Percentiles rank a stretch among this genome's conserved stretches.
phyloP scores from a whole-genome alignment of 1,284 basidiomycete genomes.

The Ustilago sp. region DNA sequence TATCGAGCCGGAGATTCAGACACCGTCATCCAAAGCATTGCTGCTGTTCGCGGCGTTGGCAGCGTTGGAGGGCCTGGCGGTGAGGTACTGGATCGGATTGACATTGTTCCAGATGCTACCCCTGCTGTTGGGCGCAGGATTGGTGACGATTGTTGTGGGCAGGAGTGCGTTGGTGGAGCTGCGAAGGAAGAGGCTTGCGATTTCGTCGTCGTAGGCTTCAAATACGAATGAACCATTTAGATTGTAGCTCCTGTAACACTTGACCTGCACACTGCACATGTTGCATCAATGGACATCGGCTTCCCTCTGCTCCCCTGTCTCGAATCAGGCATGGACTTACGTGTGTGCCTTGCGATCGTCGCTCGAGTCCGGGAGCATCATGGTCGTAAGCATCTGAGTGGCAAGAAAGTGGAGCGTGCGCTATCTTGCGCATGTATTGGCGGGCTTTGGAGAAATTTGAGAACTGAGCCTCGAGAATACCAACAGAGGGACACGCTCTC shows the following conservation, averaged over 20 bases:
- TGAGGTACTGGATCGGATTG: slow-evolving; percentile 58
- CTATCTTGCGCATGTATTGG: not conserved
- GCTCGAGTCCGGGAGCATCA: no score
- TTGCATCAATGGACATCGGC: not conserved
- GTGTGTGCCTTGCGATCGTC: no score
- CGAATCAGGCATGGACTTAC: no score
- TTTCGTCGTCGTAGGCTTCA: slow-evolving; percentile 14
- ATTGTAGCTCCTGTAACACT: not conserved
- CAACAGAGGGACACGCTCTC: slow-evolving; percentile 8
- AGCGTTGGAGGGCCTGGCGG: slow-evolving; percentile 49
- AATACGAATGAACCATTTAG: no score
- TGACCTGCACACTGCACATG: not conserved
- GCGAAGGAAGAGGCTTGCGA: slow-evolving; percentile 38
- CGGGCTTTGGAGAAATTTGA: slow-evolving; percentile 2
- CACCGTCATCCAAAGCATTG: slow-evolving; percentile 26
- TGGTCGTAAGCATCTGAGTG: not conserved
- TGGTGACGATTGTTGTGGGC: slow-evolving; percentile 53
- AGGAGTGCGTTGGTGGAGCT: slow-evolving; percentile 52
- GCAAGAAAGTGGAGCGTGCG: not conserved
- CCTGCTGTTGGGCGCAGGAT: slow-evolving; percentile 40
- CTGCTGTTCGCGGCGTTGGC: slow-evolving; percentile 42
- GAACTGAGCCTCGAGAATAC: slow-evolving; percentile 4
- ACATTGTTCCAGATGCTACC: slow-evolving; percentile 62
- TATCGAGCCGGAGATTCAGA: slow-evolving; percentile 26
- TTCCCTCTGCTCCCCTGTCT: not conserved